Percentiles rank a stretch among this genome's conserved stretches.
These are phyloP conservation scores for Ligustrum vulgare DNA, from an alignment of 257 asterid genomes.

Conservation along the genomic window DNA sequence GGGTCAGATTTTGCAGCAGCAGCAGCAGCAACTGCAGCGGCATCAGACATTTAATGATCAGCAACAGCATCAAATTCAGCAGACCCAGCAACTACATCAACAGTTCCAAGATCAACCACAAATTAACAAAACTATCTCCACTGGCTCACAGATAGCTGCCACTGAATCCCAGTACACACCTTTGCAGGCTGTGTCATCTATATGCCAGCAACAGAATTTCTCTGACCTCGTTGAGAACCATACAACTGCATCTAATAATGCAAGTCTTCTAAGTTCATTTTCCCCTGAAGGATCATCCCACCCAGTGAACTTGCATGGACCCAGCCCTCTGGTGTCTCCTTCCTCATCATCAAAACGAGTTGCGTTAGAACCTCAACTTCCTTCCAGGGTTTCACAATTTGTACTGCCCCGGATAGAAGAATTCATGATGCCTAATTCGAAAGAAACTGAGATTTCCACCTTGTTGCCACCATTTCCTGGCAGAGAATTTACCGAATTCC, in stretches of 20 bases:
- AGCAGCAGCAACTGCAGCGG: constrained; percentile 65
- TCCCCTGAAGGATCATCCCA: constrained; percentile 61
- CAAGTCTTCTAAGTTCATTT: constrained; percentile 63
- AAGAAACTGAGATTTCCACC: constrained; percentile 65
- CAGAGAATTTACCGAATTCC: constrained; percentile 62
- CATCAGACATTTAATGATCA: constrained; percentile 49
- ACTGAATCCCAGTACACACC: constrained; percentile 58
- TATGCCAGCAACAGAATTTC: constrained; percentile 60
- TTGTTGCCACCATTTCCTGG: constrained; percentile 67
- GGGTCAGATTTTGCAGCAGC: constrained; percentile 80
- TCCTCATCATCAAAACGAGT: constrained; percentile 70
- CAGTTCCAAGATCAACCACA: constrained; percentile 59
- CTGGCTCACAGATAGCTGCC: constrained; percentile 44
- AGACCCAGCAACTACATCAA: constrained; percentile 40
- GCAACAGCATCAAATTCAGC: constrained; percentile 46
- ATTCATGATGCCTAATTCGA: constrained; percentile 48
- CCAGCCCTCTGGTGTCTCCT: constrained; percentile 51
- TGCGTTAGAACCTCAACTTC: constrained; percentile 67
- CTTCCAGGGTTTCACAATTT: constrained; percentile 56
- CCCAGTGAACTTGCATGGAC: constrained; percentile 42
- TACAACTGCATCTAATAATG: constrained; percentile 44
- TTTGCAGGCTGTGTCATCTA: constrained; percentile 45
- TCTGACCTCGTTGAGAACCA: constrained; percentile 61
- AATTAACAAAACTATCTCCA: constrained; percentile 37
- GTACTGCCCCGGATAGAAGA: constrained; percentile 59